These are phyloP conservation scores for Saccharomycopsis sp. DNA, from an alignment of 805 yeast species.

Conservation along the genomic window DNA sequence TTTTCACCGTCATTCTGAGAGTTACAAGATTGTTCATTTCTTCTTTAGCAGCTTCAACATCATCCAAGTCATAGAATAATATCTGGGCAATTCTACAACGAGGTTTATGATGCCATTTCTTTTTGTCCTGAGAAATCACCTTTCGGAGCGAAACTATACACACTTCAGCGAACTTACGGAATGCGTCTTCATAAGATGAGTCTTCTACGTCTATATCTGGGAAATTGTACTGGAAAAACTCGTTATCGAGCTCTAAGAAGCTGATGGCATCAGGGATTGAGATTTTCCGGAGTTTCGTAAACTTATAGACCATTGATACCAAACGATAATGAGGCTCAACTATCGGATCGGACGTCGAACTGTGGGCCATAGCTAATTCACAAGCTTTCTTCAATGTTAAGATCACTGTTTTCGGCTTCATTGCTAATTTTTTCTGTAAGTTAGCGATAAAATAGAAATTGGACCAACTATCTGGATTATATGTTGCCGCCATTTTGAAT, in stretches of 20 bases:
- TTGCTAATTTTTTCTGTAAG: constrained; percentile 39
- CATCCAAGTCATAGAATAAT: constrained; percentile 45
- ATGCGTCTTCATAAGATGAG: constrained; percentile 14
- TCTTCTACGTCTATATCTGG: constrained; percentile 21
- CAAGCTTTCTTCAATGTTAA: constrained; percentile 41
- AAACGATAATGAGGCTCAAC: constrained; percentile 76
- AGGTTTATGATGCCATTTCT: constrained; percentile 90
- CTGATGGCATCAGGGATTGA: constrained; percentile 33
- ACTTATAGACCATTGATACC: constrained; percentile 53
- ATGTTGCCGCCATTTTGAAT: constrained; percentile 41
- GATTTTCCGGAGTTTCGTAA: constrained; percentile 35
- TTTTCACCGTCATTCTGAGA: constrained; percentile 59
- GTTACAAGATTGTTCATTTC: constrained; percentile 58
- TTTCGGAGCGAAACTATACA: constrained; percentile 42
- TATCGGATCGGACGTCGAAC: constrained; percentile 44
- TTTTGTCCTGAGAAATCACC: constrained; percentile 57
- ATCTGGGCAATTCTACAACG: constrained; percentile 64
- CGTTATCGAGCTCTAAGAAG: constrained; percentile 34
- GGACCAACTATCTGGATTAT: constrained; percentile 46
- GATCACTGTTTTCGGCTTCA: constrained; percentile 34
- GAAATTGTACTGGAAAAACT: constrained; percentile 25
- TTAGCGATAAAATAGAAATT: constrained; percentile 53
- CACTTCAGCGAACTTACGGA: constrained; percentile 31
- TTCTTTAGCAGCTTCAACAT: constrained; percentile 47
- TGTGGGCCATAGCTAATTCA: constrained; percentile 30